A percentile compares a stretch with the other conserved stretches of the same genome.
These are phyloP conservation scores for Tolypocladium nubicola DNA, from an alignment of 2,329 filamentous ascomycete species.

Conservation along the genomic window DNA sequence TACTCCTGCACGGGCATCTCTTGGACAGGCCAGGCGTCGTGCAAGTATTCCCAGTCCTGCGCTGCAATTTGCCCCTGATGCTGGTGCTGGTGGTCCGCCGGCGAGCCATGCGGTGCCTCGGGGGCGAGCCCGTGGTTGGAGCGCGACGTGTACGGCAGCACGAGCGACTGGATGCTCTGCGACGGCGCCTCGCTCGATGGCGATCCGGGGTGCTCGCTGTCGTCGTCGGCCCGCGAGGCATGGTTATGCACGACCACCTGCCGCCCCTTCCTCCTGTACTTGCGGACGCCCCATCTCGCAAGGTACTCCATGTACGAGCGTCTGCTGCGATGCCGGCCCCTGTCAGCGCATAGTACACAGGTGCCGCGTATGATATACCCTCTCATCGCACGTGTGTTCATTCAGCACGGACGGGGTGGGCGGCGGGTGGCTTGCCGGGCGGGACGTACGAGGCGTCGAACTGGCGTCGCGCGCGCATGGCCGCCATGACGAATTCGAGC, in stretches of 20 bases:
- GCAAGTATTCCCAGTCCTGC: neutral
- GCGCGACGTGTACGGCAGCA: neutral
- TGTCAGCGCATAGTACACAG: neutral
- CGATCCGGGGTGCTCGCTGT: neutral
- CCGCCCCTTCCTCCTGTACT: conserved; percentile 33
- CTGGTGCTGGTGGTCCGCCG: neutral
- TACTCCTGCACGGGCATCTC: neutral
- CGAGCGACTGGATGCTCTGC: neutral
- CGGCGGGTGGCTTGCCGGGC: neutral
- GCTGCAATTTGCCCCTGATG: neutral
- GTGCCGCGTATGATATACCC: neutral
- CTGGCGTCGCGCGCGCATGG: conserved; percentile 21
- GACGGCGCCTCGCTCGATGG: neutral
- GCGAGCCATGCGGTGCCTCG: neutral
- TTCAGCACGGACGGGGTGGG: no score
- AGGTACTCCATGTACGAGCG: conserved; percentile 39
- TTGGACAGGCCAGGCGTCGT: neutral
- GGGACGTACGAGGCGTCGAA: neutral
- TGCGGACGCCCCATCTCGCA: conserved; percentile 32
- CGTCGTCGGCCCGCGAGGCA: neutral
- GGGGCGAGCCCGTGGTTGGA: neutral
- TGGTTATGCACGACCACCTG: neutral
- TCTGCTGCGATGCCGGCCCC: conserved; percentile 11
- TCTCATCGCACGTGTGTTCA: neutral
- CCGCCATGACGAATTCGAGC: conserved; percentile 26